Percentiles rank a stretch among this genome's conserved stretches.
Evolutionary conservation across 2,329 filamentous ascomycete species (phyloP).

Genomic region (Colletotrichum incanum): DNA sequence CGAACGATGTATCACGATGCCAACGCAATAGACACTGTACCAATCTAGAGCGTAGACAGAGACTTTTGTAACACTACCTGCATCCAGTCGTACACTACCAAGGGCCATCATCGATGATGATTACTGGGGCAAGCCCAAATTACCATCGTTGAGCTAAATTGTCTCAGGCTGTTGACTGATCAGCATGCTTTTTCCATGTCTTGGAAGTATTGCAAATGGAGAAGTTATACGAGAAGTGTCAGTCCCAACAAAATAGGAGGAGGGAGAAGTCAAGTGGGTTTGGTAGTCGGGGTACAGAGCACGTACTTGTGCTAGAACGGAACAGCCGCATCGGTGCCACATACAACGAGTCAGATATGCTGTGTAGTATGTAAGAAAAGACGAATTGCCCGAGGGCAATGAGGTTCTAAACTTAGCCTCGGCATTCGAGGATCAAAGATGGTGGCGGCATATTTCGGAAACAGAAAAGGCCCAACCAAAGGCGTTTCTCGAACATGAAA

Average conservation of each 20-base stretch:
- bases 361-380: not conserved
- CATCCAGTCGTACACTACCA: not conserved
- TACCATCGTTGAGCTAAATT: not conserved
- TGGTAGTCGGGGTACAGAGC: not conserved
- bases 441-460: not conserved
- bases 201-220: not conserved
- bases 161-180: not conserved
- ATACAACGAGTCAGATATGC: not conserved
- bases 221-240: not conserved
- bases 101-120: too few species aligned
- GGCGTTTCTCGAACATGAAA: not conserved
- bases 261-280: too few species aligned
- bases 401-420: not conserved
- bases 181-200: not conserved
- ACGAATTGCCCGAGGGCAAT: not conserved
- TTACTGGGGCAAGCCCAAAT: not conserved
- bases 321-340: not conserved
- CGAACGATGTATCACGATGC: accelerated
- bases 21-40: not conserved
- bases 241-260: not conserved
- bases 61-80: not conserved
- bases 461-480: not conserved
- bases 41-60: not conserved
- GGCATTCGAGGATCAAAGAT: not conserved
- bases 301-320: not conserved